These are phyloP conservation scores for Aspergillus sp. DNA, from an alignment of 2,329 filamentous ascomycete species.

Conservation along the genomic window DNA sequence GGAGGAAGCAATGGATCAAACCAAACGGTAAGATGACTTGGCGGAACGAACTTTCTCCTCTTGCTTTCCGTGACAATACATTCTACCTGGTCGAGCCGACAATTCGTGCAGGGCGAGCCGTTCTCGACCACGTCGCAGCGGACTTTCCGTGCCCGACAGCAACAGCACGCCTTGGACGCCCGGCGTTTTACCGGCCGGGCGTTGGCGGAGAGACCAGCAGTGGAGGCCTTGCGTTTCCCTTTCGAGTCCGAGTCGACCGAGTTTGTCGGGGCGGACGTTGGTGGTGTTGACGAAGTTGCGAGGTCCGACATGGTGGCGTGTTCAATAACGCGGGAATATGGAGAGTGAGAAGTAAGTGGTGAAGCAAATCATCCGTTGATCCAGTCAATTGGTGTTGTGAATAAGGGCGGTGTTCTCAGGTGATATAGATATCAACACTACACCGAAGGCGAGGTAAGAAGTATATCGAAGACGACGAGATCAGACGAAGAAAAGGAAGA, in stretches of 20 bases:
- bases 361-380: neutral
- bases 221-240: slow-evolving; percentile 56
- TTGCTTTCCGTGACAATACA: slow-evolving; percentile 73
- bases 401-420: neutral
- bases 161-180: slow-evolving; percentile 87
- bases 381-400: slow-evolving; percentile 13
- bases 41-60: slow-evolving; percentile 56
- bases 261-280: slow-evolving; percentile 12
- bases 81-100: slow-evolving; percentile 56
- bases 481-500: neutral
- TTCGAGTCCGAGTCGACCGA: slow-evolving; percentile 30
- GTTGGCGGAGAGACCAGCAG: slow-evolving; percentile 53
- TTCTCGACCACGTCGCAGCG: slow-evolving; percentile 89
- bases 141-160: slow-evolving; percentile 84
- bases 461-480: slow-evolving; percentile 14
- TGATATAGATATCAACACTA: neutral
- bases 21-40: slow-evolving; percentile 13
- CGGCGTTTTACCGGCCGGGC: slow-evolving; percentile 70
- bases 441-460: neutral
- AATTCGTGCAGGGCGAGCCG: slow-evolving; percentile 83
- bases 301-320: slow-evolving; percentile 23
- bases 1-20: slow-evolving; percentile 1
- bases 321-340: neutral
- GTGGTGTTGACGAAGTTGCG: slow-evolving; percentile 17
- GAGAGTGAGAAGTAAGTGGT: neutral